Percentiles rank a stretch among this genome's conserved stretches.
These are phyloP conservation scores for Moesziomyces sp. DNA, from an alignment of 1,284 basidiomycete species.

Conservation along the genomic window DNA sequence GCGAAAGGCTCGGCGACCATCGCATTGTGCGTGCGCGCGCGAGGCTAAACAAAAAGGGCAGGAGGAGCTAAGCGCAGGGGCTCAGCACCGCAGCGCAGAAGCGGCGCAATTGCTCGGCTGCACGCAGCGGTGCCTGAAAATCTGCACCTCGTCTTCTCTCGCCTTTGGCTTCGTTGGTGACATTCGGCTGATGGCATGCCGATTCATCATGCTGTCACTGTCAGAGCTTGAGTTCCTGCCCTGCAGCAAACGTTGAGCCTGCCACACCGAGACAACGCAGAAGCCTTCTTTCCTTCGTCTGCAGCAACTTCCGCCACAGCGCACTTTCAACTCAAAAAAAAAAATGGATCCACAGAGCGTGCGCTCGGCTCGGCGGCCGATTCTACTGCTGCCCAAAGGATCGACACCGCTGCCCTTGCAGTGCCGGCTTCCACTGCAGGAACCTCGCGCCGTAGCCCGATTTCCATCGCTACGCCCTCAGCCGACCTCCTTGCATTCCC, in stretches of 20 bases:
- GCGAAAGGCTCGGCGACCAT: too few relatives aligned
- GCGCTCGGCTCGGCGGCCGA: too few relatives aligned
- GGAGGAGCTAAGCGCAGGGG: too few relatives aligned
- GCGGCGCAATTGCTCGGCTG: too few relatives aligned
- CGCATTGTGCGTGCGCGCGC: not conserved
- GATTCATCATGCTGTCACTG: too few relatives aligned
- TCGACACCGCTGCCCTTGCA: too few relatives aligned
- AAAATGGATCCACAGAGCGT: not conserved
- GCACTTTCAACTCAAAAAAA: conserved; percentile 10
- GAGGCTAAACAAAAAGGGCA: too few relatives aligned
- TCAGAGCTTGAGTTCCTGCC: too few relatives aligned
- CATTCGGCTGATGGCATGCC: too few relatives aligned
- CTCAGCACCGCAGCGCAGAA: too few relatives aligned
- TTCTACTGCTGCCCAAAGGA: too few relatives aligned
- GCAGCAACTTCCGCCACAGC: conserved; percentile 5
- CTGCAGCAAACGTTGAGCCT: not conserved
- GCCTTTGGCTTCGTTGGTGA: too few relatives aligned
- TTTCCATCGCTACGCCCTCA: not conserved
- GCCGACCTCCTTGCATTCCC: not conserved
- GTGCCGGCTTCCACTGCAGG: conserved; percentile 12
- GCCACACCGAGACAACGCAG: not conserved
- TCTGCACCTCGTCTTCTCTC: conserved; percentile 4
- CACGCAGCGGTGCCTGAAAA: conserved; percentile 14
- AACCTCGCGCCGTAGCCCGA: conserved; percentile 1
- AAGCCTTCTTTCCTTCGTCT: conserved; percentile 20